Conservation (phyloP, 2,329 filamentous ascomycete species). For the Monosporascus sp. region DNA sequence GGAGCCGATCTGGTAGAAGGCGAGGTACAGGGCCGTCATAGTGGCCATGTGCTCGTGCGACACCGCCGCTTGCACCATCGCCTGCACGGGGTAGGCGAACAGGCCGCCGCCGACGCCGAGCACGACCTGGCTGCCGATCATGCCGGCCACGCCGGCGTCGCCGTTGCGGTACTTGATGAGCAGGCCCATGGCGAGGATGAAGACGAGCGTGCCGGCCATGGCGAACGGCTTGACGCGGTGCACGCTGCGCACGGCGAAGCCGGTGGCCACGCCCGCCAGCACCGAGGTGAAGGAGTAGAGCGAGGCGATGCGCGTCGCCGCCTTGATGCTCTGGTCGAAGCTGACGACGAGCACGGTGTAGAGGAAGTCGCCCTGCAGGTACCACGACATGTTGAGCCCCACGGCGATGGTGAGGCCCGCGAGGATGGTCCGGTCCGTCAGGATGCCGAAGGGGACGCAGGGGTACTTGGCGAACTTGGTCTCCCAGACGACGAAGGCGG, state of each 20-base stretch:
- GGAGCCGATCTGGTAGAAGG: constrained; percentile 57
- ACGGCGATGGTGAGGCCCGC: constrained; percentile 53
- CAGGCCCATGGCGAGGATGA: constrained; percentile 60
- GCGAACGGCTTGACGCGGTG: constrained; percentile 61
- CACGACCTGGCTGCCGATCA: constrained; percentile 58
- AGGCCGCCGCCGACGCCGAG: constrained; percentile 59
- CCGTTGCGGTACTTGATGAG: constrained; percentile 59
- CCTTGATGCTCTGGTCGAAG: constrained; percentile 52
- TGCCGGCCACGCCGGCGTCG: constrained; percentile 41
- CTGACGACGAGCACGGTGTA: constrained; percentile 57
- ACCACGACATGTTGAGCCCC: constrained; percentile 54
- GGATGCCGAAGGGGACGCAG: constrained; percentile 54
- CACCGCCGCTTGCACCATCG: constrained; percentile 36
- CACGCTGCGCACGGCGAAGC: constrained; percentile 50
- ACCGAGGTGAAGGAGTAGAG: constrained; percentile 53
- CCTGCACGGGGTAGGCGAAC: constrained; percentile 48
- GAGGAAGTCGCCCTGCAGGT: constrained; percentile 58
- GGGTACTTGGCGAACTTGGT: constrained; percentile 39
- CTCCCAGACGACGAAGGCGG: constrained; percentile 46
- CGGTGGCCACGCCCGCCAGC: constrained; percentile 48
- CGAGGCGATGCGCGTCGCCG: constrained; percentile 53
- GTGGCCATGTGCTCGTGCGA: constrained; percentile 53
- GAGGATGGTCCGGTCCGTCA: constrained; percentile 62
- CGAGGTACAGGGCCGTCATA: constrained; percentile 57
- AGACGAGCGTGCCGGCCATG: constrained; percentile 52